Evolutionary conservation across 208 protist species (phyloP).

Genomic region (Phytomonas sp.): DNA sequence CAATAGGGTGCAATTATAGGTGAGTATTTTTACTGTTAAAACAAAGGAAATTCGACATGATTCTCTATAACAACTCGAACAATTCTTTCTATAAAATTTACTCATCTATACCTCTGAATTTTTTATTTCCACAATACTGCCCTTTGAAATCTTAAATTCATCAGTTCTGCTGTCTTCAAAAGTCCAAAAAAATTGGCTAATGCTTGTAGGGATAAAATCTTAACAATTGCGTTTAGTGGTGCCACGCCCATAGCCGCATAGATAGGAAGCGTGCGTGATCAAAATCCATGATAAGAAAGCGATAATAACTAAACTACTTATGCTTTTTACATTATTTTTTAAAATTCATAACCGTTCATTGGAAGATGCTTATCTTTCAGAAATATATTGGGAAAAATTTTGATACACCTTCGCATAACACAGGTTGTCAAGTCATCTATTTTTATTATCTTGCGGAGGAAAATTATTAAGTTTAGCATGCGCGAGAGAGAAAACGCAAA

Average conservation of each 20-base stretch:
- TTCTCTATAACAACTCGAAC: too few species aligned
- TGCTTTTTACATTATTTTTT: neutral
- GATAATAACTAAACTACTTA: neutral
- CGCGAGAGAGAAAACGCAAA: neutral
- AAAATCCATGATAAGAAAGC: neutral
- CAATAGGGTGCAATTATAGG: neutral
- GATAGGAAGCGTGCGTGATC: neutral
- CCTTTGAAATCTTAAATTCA: neutral
- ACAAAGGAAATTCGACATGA: neutral
- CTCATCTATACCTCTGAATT: neutral
- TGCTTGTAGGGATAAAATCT: neutral
- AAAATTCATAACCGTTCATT: neutral
- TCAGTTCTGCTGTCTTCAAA: neutral
- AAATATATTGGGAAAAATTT: conserved; percentile 9
- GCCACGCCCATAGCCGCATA: neutral
- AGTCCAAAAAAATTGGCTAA: neutral
- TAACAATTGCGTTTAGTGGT: neutral
- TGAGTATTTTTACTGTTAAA: neutral
- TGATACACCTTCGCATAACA: neutral
- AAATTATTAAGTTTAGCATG: neutral
- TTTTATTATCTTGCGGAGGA: neutral
- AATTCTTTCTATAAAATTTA: neutral
- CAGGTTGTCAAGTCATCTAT: neutral
- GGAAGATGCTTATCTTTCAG: neutral
- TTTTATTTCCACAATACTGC: neutral